phyloP scores from a whole-genome alignment of 768 basidiomycete genomes.

The Chalciporus pseudorubinellus region DNA sequence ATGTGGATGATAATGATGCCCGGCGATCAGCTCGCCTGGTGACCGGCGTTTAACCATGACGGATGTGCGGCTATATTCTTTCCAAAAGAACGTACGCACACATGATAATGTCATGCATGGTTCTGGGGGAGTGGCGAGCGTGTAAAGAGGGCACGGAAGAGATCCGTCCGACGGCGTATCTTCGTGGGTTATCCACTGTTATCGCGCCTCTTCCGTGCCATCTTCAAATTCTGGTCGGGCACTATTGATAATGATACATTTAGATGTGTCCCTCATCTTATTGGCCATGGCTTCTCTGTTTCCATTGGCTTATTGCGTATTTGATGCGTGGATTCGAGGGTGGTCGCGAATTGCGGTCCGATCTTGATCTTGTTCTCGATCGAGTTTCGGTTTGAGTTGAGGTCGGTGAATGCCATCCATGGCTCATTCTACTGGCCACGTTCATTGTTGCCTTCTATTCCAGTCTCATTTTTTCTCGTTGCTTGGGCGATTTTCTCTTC shows the following conservation, averaged over 20 bases:
- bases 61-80: too few species aligned
- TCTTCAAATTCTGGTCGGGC: not conserved
- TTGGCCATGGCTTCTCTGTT: not conserved
- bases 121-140: not conserved
- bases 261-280: not conserved
- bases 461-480: too few species aligned
- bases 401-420: not conserved
- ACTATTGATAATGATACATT: not conserved
- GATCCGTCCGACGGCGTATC: conserved; percentile 23
- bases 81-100: not conserved
- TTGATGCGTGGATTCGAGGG: not conserved
- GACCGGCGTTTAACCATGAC: not conserved
- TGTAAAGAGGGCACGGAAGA: conserved; percentile 16
- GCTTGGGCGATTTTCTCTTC: too few species aligned
- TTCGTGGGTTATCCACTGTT: not conserved
- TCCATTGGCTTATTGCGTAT: not conserved
- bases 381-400: not conserved
- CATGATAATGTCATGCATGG: not conserved
- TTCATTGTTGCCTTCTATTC: not conserved
- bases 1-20: not conserved
- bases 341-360: not conserved
- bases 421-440: not conserved
- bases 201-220: not conserved
- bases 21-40: not conserved
- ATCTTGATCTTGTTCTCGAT: not conserved